These are phyloP conservation scores for Leccinum rimulosum DNA, from an alignment of 768 basidiomycete species.

Conservation along the genomic window DNA sequence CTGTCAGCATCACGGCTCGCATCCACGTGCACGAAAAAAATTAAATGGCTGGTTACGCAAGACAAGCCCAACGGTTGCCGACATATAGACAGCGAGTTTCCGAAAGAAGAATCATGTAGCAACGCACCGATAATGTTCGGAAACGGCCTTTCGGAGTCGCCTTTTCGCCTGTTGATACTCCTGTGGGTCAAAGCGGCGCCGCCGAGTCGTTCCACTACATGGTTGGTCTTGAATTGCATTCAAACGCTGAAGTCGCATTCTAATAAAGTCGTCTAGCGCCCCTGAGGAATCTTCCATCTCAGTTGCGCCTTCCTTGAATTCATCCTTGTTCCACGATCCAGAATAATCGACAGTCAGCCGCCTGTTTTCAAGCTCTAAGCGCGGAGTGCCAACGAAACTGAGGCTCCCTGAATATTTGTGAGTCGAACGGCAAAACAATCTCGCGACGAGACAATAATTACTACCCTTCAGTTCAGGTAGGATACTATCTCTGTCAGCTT, in stretches of 20 bases:
- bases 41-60: background rate
- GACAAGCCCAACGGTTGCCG: background rate
- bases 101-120: background rate
- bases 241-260: background rate
- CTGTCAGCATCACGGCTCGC: slow-evolving; percentile 10
- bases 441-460: slow-evolving; percentile 3
- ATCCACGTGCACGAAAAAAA: background rate
- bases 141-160: slow-evolving; percentile 76
- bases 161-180: slow-evolving; percentile 84
- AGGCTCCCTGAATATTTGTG: background rate
- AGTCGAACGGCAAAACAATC: background rate
- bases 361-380: slow-evolving; percentile 1
- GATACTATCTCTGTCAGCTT: background rate
- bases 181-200: slow-evolving; percentile 53
- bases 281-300: background rate
- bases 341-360: background rate
- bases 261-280: background rate
- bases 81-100: background rate
- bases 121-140: slow-evolving; percentile 77
- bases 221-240: background rate
- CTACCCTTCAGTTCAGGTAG: slow-evolving; percentile 2
- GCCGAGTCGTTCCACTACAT: background rate
- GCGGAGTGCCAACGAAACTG: background rate
- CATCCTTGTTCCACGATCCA: background rate
- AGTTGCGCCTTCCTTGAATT: background rate